Percentiles rank a stretch among this genome's conserved stretches.
Conservation (phyloP, 768 basidiomycete genomes). For the Dacryopinax spathularia region DNA sequence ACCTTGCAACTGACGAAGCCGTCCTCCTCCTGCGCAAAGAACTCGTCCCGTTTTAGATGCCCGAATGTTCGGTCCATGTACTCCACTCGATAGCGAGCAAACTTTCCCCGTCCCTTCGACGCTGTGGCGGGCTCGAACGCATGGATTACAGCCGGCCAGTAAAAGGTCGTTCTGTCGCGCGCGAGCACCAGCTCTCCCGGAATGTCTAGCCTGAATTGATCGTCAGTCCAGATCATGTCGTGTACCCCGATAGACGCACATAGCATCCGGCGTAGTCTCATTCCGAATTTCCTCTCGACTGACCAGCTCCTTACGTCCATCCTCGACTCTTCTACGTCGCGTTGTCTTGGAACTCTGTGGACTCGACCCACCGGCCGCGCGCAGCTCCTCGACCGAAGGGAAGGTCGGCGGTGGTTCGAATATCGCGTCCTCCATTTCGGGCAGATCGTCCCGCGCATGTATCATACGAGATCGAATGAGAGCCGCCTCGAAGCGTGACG, state of each 20-base stretch:
- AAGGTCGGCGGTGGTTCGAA: neutral
- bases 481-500: neutral
- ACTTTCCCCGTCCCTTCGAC: neutral
- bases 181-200: neutral
- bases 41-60: neutral
- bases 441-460: neutral
- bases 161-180: neutral
- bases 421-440: neutral
- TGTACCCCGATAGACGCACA: neutral
- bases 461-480: neutral
- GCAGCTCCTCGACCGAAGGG: neutral
- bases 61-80: neutral
- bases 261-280: neutral
- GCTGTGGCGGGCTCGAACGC: neutral
- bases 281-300: neutral
- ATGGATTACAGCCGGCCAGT: neutral
- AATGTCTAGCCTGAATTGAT: neutral
- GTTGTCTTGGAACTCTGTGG: neutral
- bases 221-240: neutral
- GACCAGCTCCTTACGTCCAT: neutral
- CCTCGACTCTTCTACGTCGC: neutral
- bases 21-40: neutral
- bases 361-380: neutral
- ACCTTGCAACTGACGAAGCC: neutral
- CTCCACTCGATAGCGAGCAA: neutral